Base-by-base conservation (phyloP, 2,329 filamentous ascomycete genomes). In the Colletotrichum sp. region DNA sequence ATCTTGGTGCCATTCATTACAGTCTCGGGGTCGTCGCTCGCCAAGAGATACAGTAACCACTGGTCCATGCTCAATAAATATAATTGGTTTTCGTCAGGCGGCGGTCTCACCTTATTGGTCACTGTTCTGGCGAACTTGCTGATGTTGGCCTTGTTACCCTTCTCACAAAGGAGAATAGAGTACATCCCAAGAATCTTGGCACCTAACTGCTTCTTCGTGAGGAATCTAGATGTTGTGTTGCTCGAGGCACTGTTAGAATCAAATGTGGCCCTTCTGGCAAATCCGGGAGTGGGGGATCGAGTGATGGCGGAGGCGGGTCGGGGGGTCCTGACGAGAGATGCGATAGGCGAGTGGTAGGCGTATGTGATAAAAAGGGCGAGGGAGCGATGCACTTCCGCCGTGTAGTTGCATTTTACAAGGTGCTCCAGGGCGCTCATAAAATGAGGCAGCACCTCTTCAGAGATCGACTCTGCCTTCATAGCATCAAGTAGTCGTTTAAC, bases 341-440 rank as follows among this genome's bases (percentile, higher is more conserved):
- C 84, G 0, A 87, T 79, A 0, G 89, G 86, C 2, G 89, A 86
- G 82, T 98, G 96, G 77, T 98, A 92, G 8, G 95, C 94, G 83
- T 97, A 99, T 0, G 96, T 98, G 78, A 99, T 94, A 82, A 98
- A 99, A 26, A 99, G 89, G 3, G 97, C 95, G 59, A 99, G 87
- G 3, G 95, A 95, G 44, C 96, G 92, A 82, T 98, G 93, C 30
- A 96, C 93, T 82, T 98, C 95, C 18, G 95, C 93, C 68, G 94
- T 96, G 79, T 96, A 91, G 80, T 95, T 96, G 78, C 93, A 95
- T 78, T 93, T 93, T 34, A 98, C 91, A 6, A 99, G 89, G 15
- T 93, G 92, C 81, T 93, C 94, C 78, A 99, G 94, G 0, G 96
- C 94, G 34, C 90, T 88, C 80, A 98, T 90, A 79, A 98, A 98